Evolutionary conservation across 1,284 basidiomycete genomes (phyloP), one percentile per base, ranked within the genome.

Genomic region (Pisolithus thermaeus): DNA sequence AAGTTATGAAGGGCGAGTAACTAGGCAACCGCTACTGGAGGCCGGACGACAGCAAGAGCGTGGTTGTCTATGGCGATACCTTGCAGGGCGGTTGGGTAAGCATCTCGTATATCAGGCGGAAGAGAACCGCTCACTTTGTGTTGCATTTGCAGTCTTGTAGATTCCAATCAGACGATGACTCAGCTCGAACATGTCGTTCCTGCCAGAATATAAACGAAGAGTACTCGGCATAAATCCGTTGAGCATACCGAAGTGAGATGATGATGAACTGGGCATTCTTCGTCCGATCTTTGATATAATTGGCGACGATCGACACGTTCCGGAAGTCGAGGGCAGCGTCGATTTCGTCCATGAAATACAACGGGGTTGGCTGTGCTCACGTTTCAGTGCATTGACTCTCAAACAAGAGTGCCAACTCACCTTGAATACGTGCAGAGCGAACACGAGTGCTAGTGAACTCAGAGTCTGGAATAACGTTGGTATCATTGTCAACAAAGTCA

Each of bases 281-380:
- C 16, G 91, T 94, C 38, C 89, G 73, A 59, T 96, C 84, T 71
- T 96, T 95, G 75, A 97, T 96, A 66, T 95, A 99, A 68, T 98
- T 98, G 7, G 96, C 96, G 2, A 99, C 92, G 61, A 98, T 99
- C 28, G 93, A 97, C 20, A 99, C 97, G 64, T 99, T 99, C 50
- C 94, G 82, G 80, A 99, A 99, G 70, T 99, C 96, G 25, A 99
- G 78, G 0, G 95, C 94, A 2, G 94, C 94, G 61, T 97, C 93
- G 61, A 97, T 97, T 74, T 97, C 94, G 73, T 97, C 94, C 95
- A 98, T 98, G 68, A 98, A 97, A 73, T 99, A 98, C 32, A 98
- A 74, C 1, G 96, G 96, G 0, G 95, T 98, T 0, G 95, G 96
- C 90, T 92, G 52, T 11, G 30, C 6, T 32, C 7, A 23, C 5